phyloP scores from a whole-genome alignment of 2,329 filamentous ascomycete genomes.

The Fusarium euwallaceae region DNA sequence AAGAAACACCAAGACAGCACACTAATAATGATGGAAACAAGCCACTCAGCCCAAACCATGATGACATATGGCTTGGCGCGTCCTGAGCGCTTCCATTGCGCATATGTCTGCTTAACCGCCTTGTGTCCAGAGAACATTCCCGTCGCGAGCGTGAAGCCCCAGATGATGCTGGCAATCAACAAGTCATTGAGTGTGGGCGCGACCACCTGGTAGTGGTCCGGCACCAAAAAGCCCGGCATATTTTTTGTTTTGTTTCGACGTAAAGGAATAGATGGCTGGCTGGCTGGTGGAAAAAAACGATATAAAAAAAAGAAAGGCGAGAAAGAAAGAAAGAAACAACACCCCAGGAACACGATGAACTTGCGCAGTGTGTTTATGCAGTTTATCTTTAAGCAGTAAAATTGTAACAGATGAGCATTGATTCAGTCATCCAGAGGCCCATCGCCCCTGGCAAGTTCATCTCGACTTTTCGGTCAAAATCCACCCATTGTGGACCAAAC shows the following conservation, averaged over 20 bases:
- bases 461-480: not conserved
- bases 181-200: conserved; percentile 30
- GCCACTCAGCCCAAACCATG: conserved; percentile 44
- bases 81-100: conserved; percentile 29
- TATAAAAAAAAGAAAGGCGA: not conserved
- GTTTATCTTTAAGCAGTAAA: not conserved
- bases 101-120: conserved; percentile 38
- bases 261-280: not conserved
- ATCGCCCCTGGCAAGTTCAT: not conserved
- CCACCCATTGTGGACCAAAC: conserved; percentile 3
- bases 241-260: not conserved
- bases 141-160: conserved; percentile 42
- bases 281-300: not conserved
- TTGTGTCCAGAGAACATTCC: conserved; percentile 37
- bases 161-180: conserved; percentile 44
- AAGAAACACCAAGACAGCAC: conserved; percentile 39
- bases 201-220: conserved; percentile 32
- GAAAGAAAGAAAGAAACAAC: not conserved
- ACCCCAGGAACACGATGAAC: not conserved
- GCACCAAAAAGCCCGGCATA: conserved; percentile 33
- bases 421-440: not conserved
- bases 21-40: conserved; percentile 35
- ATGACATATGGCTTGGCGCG: conserved; percentile 32
- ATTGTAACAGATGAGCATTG: not conserved
- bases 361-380: not conserved